These are phyloP conservation scores for Mikania micrantha DNA, from an alignment of 129 eudicot genomes.

Conservation along the genomic window DNA sequence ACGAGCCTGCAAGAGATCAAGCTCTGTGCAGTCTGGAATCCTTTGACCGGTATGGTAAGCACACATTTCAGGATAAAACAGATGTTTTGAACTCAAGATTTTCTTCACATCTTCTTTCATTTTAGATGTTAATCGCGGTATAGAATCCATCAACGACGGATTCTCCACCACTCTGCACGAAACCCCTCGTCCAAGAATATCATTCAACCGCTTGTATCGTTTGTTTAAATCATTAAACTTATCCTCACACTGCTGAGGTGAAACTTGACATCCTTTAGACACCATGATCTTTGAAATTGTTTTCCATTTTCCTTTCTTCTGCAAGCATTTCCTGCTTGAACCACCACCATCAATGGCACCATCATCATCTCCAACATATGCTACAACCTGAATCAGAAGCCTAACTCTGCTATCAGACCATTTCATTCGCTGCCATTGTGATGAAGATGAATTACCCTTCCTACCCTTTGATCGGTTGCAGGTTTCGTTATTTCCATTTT, in stretches of 20 bases:
- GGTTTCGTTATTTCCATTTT: conserved; percentile 34
- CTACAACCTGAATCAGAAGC: conserved; percentile 58
- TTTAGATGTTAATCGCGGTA: conserved; percentile 47
- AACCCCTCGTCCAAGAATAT: conserved; percentile 64
- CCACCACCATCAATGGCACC: conserved; percentile 26
- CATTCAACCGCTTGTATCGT: conserved; percentile 63
- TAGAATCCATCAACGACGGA: conserved; percentile 47
- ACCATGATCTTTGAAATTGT: conserved; percentile 58
- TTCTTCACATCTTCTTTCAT: conserved; percentile 64
- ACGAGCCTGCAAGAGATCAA: conserved; percentile 30
- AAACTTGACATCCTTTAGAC: conserved; percentile 49
- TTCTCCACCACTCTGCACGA: conserved; percentile 63
- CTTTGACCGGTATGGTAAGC: conserved; percentile 68
- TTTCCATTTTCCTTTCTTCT: conserved; percentile 74
- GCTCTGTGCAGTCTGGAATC: conserved; percentile 48
- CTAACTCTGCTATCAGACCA: conserved; percentile 61
- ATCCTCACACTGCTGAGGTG: conserved; percentile 82
- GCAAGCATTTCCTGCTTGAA: conserved; percentile 34
- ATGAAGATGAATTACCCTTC: conserved; percentile 25
- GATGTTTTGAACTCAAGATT: conserved; percentile 59
- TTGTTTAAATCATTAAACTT: conserved; percentile 73
- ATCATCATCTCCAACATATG: conserved; percentile 62
- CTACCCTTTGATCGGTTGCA: conserved; percentile 24
- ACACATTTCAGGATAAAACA: conserved; percentile 74
- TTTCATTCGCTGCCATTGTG: conserved; percentile 70